Evolutionary conservation across 2,329 filamentous ascomycete species (phyloP), one percentile per base, ranked within the genome.

Genomic region (Pseudogymnoascus sp.): DNA sequence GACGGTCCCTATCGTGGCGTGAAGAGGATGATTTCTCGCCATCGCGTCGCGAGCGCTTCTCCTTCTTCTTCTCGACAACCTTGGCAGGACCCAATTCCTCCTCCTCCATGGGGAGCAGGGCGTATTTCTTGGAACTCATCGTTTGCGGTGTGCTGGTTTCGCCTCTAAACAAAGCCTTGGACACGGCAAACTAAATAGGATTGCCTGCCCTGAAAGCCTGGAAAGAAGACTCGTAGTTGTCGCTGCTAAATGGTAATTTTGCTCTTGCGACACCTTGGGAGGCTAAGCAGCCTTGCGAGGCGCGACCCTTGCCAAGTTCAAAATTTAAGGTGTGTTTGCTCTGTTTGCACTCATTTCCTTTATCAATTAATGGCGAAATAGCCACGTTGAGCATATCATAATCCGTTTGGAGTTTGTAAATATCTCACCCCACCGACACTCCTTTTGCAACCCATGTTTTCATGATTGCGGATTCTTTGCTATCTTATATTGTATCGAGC

Each of bases 81-180:
- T 81, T 81, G 63, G 80, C 79, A 23, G 80, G 80, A 0, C 80
- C 80, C n/a, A 85, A 78, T 65, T 85, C 84, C 35, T 82, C 82
- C 9, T 85, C 84, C 64, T 85, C 85, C 86, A 89, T 89, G 6
- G 86, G 81, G 66, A 89, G 75, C 67, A 89, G 83, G 6, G 86
- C 84, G 72, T 88, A 89, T 69, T 82, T 84, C 73, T 88, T 88
- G 55, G 78, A 77, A 65, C 77, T 79, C 80, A 82, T 82, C 59
- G 43, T 66, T 16, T 23, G 38, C 5, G 41, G 9, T 21, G 5
- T 33, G 28, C 28, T 35, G n/a, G 5, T 35, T 55, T 55, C n/a
- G 49, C 18, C 43, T 40, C 23, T 41, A 31, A 60, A 55, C 28
- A 55, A 55, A 21, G 49, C 28, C 14, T 55, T 16, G 49, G 28